Evolutionary conservation across 2,329 filamentous ascomycete species (phyloP).

Genomic region (Bipolaris sorokiniana): DNA sequence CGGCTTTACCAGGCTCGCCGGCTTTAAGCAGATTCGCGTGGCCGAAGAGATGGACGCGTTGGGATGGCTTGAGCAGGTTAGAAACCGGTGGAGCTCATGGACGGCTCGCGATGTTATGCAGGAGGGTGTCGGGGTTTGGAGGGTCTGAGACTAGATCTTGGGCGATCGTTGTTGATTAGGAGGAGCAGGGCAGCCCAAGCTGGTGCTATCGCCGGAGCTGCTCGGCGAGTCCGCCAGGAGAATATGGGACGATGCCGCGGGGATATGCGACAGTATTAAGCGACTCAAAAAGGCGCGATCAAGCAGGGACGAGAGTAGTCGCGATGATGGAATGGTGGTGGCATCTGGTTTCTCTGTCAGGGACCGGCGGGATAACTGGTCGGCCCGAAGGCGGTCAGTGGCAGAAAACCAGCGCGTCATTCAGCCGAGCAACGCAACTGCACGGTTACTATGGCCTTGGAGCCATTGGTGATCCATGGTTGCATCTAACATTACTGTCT

Average conservation of each 20-base stretch:
- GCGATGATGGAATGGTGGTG: constrained; percentile 25
- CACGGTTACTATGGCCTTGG: background rate
- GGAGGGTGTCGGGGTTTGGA: constrained; percentile 19
- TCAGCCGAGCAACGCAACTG: constrained; percentile 1
- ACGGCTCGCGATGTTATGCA: constrained; percentile 19
- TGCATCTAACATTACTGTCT: background rate
- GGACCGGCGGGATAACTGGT: constrained; percentile 17
- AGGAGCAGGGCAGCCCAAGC: constrained; percentile 34
- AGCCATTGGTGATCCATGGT: background rate
- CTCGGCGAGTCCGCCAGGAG: constrained; percentile 22
- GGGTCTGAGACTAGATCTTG: constrained; percentile 21
- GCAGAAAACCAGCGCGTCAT: constrained; percentile 25
- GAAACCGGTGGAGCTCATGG: constrained; percentile 27
- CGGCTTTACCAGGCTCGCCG: constrained; percentile 41
- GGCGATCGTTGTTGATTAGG: constrained; percentile 32
- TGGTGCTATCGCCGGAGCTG: constrained; percentile 22
- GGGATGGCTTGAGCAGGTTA: constrained; percentile 15
- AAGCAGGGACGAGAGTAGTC: constrained; percentile 7
- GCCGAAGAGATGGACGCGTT: constrained; percentile 23
- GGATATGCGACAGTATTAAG: constrained; percentile 26
- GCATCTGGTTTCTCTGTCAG: constrained; percentile 21
- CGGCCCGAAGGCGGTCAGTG: constrained; percentile 19
- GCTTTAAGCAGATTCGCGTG: constrained; percentile 32
- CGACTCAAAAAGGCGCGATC: constrained; percentile 23
- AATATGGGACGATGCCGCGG: constrained; percentile 14